phyloP scores from a whole-genome alignment of 2,329 filamentous ascomycete genomes.

The Myotisia sp. region DNA sequence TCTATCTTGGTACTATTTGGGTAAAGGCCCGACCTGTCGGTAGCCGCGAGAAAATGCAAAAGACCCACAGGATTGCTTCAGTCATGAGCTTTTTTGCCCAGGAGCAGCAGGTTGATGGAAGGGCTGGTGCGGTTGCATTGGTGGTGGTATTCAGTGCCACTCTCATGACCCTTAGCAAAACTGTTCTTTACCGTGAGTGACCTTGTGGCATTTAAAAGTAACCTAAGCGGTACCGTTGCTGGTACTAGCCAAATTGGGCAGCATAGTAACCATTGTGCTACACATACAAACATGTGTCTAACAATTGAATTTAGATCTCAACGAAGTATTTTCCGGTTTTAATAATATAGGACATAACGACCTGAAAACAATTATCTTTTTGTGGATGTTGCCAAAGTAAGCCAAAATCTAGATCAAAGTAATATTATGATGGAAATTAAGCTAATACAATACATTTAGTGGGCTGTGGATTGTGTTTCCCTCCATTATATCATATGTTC shows the following conservation, averaged over 20 bases:
- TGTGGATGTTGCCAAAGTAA: slow-evolving; percentile 56
- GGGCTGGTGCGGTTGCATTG: slow-evolving; percentile 40
- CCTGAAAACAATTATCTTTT: slow-evolving; percentile 36
- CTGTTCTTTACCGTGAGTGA: slow-evolving; percentile 49
- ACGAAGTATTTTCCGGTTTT: slow-evolving; percentile 48
- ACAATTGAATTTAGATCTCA: slow-evolving; percentile 35
- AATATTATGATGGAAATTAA: not conserved
- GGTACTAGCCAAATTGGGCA: not conserved
- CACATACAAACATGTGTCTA: not conserved
- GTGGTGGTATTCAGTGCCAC: slow-evolving; percentile 45
- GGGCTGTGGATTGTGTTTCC: slow-evolving; percentile 52
- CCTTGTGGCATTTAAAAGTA: not conserved
- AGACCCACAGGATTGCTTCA: slow-evolving; percentile 8
- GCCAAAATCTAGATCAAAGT: slow-evolving; percentile 18
- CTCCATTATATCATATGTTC: slow-evolving; percentile 46
- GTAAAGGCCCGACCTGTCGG: slow-evolving; percentile 22
- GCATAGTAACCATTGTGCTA: not conserved
- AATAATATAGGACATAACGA: slow-evolving; percentile 50
- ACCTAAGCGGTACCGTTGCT: not conserved
- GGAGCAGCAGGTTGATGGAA: slow-evolving; percentile 38
- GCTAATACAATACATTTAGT: slow-evolving; percentile 28
- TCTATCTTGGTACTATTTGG: slow-evolving; percentile 45
- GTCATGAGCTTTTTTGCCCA: slow-evolving; percentile 4
- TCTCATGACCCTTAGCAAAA: slow-evolving; percentile 54
- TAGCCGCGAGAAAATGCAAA: slow-evolving; percentile 11